Base-by-base conservation (phyloP, 345 rosid genomes). In the Lumnitzera littorea region DNA sequence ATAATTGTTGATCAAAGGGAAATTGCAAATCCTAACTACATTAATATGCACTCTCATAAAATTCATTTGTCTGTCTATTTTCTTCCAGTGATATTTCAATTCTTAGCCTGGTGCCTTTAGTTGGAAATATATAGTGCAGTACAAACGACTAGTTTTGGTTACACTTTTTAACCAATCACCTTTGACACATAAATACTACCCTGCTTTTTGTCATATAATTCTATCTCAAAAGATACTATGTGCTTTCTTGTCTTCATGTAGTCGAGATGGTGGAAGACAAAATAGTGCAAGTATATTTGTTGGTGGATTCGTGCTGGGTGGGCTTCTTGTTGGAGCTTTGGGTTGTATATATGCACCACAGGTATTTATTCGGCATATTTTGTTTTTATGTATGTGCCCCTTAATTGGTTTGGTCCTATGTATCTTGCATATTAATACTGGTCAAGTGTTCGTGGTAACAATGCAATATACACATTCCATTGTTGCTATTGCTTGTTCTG, bases 241-340 rank as follows among this genome's bases (percentile, higher is more conserved):
- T 12, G 2, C n/a, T 15, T 17, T 24, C 15, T 14, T 8, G 50
- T 23, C 25, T 24, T 11, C 48, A 36, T 56, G 46, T 64, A 74
- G 83, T 62, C 56, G 65, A 50, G 75, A 72, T 59, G 69, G 53
- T 50, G 61, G 71, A 46, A 68, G 71, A 50, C 36, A 62, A 55
- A 65, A 68, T n/a, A 31, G 58, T 70, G 62, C 78, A n/a, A 65
- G 74, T 54, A 63, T 77, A 48, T 80, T 80, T 56, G 60, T 80
- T 47, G 75, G 82, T 27, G 85, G 82, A 20, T 77, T 80, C 66
- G 64, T 77, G 31, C 56, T 80, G 69, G 84, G 81, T 52, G 85
- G 85, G 29, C 55, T 77, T 14, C 68, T 70, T 27, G 77, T 63
- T 67, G 85, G 80, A 51, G 72, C 82, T 50, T 59, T 79, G 27